Conservation (phyloP, 352 stramenopile species). For the Phytopythium chamaehyphon region DNA sequence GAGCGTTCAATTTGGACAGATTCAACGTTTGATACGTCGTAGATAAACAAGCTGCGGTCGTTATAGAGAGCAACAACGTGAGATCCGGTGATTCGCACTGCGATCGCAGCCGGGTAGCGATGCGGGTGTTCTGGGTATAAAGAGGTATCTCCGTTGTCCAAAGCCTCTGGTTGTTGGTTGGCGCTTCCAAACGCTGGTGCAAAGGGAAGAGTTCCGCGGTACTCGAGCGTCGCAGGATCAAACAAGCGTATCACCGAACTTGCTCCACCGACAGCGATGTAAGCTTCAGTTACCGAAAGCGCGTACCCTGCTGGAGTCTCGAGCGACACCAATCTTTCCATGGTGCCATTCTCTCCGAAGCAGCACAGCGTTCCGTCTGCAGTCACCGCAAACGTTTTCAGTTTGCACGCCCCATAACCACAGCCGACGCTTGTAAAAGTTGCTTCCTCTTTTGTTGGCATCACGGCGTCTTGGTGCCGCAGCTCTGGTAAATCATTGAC, state of each 20-base stretch:
- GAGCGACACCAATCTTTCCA: conserved; percentile 74
- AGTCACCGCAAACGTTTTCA: conserved; percentile 76
- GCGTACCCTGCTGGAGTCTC: conserved; percentile 55
- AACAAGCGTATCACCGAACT: conserved; percentile 71
- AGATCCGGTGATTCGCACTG: conserved; percentile 53
- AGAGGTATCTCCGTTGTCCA: conserved; percentile 8
- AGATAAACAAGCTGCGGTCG: conserved; percentile 81
- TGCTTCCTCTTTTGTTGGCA: conserved; percentile 54
- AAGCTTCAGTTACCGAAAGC: conserved; percentile 71
- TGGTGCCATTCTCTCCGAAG: conserved; percentile 65
- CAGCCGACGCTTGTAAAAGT: conserved; percentile 73
- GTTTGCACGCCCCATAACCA: conserved; percentile 37
- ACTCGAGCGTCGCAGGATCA: conserved; percentile 67
- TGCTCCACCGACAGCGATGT: conserved; percentile 61
- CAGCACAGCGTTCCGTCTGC: conserved; percentile 71
- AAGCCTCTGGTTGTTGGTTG: conserved; percentile 12
- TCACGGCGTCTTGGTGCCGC: conserved; percentile 44
- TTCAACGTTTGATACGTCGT: conserved; percentile 50
- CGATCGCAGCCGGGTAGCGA: conserved; percentile 54
- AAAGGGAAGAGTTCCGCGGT: conserved; percentile 70
- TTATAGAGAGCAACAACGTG: conserved; percentile 70
- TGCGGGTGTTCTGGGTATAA: conserved; percentile 51
- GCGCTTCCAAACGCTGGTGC: conserved; percentile 60
- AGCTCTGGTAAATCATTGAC: conserved; percentile 61
- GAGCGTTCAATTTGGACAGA: conserved; percentile 50